Evolutionary conservation across 164 flowering plant genomes (phyloP).

Genomic region (Piper longum): DNA sequence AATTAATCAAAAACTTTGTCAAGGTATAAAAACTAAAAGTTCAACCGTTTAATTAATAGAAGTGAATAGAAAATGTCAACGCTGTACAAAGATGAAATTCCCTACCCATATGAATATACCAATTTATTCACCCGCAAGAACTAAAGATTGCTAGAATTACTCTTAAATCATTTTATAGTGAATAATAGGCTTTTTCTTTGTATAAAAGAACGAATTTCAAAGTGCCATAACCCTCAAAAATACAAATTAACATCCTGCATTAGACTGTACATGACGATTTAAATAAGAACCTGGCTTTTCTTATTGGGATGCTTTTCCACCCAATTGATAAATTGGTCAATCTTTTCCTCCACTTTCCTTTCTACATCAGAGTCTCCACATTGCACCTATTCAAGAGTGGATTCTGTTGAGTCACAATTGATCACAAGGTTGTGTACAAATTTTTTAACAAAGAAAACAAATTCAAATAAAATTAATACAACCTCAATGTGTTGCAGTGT

Average conservation of each 20-base stretch:
- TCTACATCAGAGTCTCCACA: constrained; percentile 86
- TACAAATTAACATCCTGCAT: not conserved
- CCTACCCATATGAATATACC: too few species aligned
- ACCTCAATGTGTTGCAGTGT: too few species aligned
- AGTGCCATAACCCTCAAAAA: not conserved
- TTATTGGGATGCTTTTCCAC: constrained; percentile 96
- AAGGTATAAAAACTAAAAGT: too few species aligned
- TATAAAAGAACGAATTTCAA: too few species aligned
- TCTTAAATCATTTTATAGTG: too few species aligned
- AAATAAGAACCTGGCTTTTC: constrained; percentile 77
- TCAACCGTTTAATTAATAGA: too few species aligned
- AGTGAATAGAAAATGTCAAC: too few species aligned
- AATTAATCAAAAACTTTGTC: too few species aligned
- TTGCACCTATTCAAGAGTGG: constrained; percentile 48
- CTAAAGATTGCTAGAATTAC: too few species aligned
- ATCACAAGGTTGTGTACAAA: not conserved
- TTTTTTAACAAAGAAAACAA: not conserved
- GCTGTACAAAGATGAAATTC: too few species aligned
- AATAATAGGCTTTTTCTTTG: too few species aligned
- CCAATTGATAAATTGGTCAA: constrained; percentile 79
- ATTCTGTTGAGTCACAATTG: not conserved
- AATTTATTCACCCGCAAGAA: too few species aligned
- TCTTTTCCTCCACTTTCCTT: constrained; percentile 90
- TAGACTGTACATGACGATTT: not conserved
- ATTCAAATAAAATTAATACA: not conserved